These are phyloP conservation scores for Phragmites australis DNA, from an alignment of 176 grass and related monocot genomes.

Conservation along the genomic window DNA sequence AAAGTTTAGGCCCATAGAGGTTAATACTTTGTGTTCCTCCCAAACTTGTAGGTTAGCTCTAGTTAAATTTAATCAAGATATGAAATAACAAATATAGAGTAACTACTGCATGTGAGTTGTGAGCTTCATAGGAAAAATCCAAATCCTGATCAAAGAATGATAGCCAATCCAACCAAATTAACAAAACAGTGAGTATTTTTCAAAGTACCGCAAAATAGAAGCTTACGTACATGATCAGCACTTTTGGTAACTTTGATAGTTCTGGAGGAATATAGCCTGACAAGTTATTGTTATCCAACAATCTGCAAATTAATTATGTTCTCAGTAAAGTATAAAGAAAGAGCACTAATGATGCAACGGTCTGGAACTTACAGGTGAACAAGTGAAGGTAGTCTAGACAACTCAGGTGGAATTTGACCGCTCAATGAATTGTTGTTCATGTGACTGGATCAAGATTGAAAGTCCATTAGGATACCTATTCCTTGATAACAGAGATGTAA, in stretches of 20 bases:
- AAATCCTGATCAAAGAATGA: slow-evolving; percentile 11
- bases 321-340: slow-evolving; percentile 40
- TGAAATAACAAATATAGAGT: not conserved
- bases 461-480: slow-evolving; percentile 30
- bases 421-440: slow-evolving; percentile 99
- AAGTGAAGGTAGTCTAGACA: slow-evolving; percentile 79
- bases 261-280: slow-evolving; percentile 61
- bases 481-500: slow-evolving; percentile 22
- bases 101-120: not conserved
- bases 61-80: slow-evolving; percentile 25
- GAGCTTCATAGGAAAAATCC: not conserved
- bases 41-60: slow-evolving; percentile 5
- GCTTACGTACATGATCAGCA: slow-evolving; percentile 66
- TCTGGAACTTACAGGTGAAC: slow-evolving; percentile 85
- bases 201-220: slow-evolving; percentile 21
- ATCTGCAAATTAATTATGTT: slow-evolving; percentile 44
- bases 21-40: not conserved
- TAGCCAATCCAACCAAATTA: slow-evolving; percentile 5
- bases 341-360: slow-evolving; percentile 2
- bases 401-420: slow-evolving; percentile 86
- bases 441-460: slow-evolving; percentile 60
- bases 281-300: slow-evolving; percentile 84
- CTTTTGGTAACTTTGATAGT: slow-evolving; percentile 48
- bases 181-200: slow-evolving; percentile 12
- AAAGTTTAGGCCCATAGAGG: not conserved